These are phyloP conservation scores for Suillus subalutaceus DNA, from an alignment of 768 basidiomycete genomes.

Conservation along the genomic window DNA sequence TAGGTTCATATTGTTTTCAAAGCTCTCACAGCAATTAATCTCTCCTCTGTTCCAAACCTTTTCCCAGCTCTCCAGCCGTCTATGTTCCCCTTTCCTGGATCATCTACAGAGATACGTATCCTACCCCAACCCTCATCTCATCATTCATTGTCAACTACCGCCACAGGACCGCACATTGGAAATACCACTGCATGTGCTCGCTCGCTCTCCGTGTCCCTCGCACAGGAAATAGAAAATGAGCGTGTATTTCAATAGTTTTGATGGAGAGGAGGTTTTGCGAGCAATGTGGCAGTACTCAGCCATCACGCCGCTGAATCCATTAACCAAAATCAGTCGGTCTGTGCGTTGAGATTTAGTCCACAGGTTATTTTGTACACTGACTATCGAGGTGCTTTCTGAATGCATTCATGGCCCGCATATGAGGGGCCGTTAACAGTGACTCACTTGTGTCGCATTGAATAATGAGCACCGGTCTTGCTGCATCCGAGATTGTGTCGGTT, in stretches of 20 bases:
- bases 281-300: not conserved
- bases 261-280: not conserved
- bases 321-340: not conserved
- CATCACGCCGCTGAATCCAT: not conserved
- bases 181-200: not conserved
- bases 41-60: not conserved
- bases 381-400: not conserved
- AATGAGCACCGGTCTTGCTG: not conserved
- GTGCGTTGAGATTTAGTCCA: not conserved
- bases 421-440: not conserved
- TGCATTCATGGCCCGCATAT: not conserved
- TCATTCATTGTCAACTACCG: not conserved
- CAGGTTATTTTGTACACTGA: not conserved
- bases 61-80: not conserved
- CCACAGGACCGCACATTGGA: not conserved
- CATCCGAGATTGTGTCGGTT: not conserved
- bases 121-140: not conserved
- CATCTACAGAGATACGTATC: not conserved
- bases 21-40: no score
- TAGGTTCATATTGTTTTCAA: no score
- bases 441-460: not conserved
- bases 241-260: not conserved
- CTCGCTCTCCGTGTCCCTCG: not conserved
- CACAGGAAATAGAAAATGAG: not conserved
- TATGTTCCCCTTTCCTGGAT: not conserved